Evolutionary conservation across 345 rosid species (phyloP).

Genomic region (Populus euphratica): DNA sequence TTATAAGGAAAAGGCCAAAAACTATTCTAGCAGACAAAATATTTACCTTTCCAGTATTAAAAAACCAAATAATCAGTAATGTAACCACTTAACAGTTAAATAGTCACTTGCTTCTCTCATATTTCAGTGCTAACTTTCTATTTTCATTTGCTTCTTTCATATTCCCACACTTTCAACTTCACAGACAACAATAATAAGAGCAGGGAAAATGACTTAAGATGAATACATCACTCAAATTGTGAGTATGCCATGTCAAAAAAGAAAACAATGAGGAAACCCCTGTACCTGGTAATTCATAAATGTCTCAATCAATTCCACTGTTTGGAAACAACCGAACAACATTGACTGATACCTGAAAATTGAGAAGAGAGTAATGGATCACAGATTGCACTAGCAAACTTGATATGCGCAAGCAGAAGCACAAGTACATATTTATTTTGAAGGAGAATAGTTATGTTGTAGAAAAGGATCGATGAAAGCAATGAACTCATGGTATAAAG

Average conservation of each 20-base stretch:
- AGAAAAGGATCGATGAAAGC: background rate
- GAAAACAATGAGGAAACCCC: background rate
- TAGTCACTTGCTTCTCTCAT: too few relatives aligned
- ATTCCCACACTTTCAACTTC: background rate
- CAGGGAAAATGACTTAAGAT: background rate
- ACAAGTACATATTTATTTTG: background rate
- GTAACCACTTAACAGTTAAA: too few relatives aligned
- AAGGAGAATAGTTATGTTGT: background rate
- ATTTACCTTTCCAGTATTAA: too few relatives aligned
- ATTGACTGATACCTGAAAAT: slow-evolving; percentile 90
- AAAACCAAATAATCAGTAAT: too few relatives aligned
- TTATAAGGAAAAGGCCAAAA: too few relatives aligned
- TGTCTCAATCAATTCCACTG: slow-evolving; percentile 91
- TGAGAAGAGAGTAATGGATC: background rate
- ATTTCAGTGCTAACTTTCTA: too few relatives aligned
- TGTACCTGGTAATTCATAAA: slow-evolving; percentile 98
- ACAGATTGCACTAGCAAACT: background rate
- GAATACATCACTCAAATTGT: background rate
- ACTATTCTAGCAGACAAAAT: too few relatives aligned
- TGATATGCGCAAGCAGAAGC: background rate
- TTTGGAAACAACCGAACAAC: slow-evolving; percentile 83
- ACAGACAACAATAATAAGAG: background rate
- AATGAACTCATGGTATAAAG: background rate
- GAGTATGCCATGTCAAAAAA: background rate
- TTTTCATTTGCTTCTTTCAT: too few relatives aligned